Percentiles rank a stretch among this genome's conserved stretches.
phyloP scores from a whole-genome alignment of 148 eudicot species.

The Rhododendron vialii region DNA sequence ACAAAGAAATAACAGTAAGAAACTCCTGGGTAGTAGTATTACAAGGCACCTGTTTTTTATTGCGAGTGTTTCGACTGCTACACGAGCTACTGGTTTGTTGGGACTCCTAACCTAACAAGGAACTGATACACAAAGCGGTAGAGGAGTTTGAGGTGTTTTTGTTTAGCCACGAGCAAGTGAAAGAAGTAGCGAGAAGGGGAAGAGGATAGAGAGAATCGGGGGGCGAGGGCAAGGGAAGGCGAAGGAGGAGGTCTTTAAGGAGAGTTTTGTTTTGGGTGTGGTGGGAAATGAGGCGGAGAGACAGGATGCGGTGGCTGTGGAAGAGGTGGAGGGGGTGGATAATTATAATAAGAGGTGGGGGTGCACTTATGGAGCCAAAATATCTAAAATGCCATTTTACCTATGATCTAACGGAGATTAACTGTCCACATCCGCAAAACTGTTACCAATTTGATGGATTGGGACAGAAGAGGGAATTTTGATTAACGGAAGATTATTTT shows the following conservation, averaged over 20 bases:
- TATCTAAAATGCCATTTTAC: too few relatives aligned
- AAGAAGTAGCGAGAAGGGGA: slow-evolving; percentile 1
- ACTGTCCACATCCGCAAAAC: too few relatives aligned
- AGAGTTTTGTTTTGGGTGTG: slow-evolving; percentile 2
- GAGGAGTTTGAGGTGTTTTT: slow-evolving; percentile 66
- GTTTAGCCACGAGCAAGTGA: slow-evolving; percentile 21
- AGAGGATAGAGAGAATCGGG: slow-evolving; percentile 18
- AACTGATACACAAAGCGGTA: slow-evolving; percentile 69
- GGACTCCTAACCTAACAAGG: slow-evolving; percentile 58
- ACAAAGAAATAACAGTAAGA: neutral
- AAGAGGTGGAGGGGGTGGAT: neutral
- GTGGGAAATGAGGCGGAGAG: neutral
- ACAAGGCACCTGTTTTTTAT: slow-evolving; percentile 42
- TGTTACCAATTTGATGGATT: too few relatives aligned
- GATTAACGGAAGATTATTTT: too few relatives aligned
- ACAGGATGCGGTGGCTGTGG: neutral
- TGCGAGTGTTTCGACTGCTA: slow-evolving; percentile 73
- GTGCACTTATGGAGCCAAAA: neutral
- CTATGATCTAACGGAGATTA: too few relatives aligned
- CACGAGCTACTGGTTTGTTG: slow-evolving; percentile 58
- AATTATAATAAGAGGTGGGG: neutral
- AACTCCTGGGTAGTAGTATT: neutral
- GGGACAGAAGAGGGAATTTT: too few relatives aligned
- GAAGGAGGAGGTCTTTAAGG: neutral
- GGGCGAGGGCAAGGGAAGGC: neutral